Conservation (phyloP, 2,329 filamentous ascomycete genomes). For the Monascus ruber region DNA sequence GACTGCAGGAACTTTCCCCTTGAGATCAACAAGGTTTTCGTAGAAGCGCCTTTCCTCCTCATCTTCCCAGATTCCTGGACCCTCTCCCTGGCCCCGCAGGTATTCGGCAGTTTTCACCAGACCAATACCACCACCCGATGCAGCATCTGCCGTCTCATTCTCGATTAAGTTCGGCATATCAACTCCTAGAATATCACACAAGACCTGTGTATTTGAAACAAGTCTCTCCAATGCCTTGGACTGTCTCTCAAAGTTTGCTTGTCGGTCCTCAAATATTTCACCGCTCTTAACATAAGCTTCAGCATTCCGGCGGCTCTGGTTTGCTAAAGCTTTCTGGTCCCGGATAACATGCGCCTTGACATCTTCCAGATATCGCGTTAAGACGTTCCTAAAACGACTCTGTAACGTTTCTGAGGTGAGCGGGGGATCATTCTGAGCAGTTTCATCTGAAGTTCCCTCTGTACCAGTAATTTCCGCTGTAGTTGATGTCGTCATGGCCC, state of each 20-base stretch:
- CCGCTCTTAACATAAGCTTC: constrained; percentile 98
- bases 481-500: constrained; percentile 44
- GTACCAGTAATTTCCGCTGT: constrained; percentile 41
- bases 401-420: constrained; percentile 67
- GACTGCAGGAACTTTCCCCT: constrained; percentile 89
- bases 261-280: constrained; percentile 94
- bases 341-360: constrained; percentile 77
- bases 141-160: constrained; percentile 56
- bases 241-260: constrained; percentile 90
- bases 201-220: constrained; percentile 75
- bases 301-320: constrained; percentile 85
- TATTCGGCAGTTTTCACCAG: constrained; percentile 92
- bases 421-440: constrained; percentile 52
- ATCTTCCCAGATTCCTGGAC: constrained; percentile 94
- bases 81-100: constrained; percentile 76
- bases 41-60: constrained; percentile 97
- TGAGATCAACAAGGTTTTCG: constrained; percentile 89
- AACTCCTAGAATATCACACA: constrained; percentile 75
- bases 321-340: constrained; percentile 81
- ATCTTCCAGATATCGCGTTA: constrained; percentile 83
- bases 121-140: constrained; percentile 68
- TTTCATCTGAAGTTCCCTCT: constrained; percentile 37
- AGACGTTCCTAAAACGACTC: constrained; percentile 72
- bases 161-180: constrained; percentile 93
- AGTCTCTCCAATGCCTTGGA: constrained; percentile 86